phyloP scores from a whole-genome alignment of 1,284 basidiomycete species.

The Peniophora sp. region DNA sequence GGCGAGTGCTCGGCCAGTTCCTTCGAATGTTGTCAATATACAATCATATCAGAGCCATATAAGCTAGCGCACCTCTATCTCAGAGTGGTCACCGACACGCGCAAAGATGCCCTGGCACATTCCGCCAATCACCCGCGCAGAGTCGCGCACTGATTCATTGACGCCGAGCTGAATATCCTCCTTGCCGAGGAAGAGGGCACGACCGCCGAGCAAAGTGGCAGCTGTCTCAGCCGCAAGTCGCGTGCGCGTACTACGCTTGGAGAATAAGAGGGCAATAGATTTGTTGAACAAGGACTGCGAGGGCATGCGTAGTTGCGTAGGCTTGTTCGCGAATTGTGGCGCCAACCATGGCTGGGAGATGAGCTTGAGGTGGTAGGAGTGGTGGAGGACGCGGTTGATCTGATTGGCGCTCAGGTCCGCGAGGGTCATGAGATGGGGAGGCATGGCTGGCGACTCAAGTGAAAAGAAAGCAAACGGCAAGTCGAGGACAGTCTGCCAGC shows the following conservation, averaged over 20 bases:
- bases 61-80: constrained; percentile 70
- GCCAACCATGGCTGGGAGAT: constrained; percentile 49
- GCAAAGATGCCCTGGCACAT: constrained; percentile 99
- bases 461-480: neutral
- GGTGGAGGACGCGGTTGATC: constrained; percentile 54
- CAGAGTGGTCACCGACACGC: constrained; percentile 85
- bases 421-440: constrained; percentile 76
- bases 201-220: constrained; percentile 71
- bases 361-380: constrained; percentile 60
- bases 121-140: constrained; percentile 81
- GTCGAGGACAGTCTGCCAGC: neutral
- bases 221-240: constrained; percentile 86
- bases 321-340: constrained; percentile 31
- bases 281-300: constrained; percentile 71
- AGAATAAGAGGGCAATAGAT: constrained; percentile 85
- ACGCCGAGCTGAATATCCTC: constrained; percentile 96
- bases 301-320: constrained; percentile 42
- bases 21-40: constrained; percentile 30
- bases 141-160: constrained; percentile 85
- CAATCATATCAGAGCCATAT: neutral
- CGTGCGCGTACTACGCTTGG: constrained; percentile 90
- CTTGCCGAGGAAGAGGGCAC: constrained; percentile 86
- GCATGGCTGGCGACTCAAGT: constrained; percentile 12
- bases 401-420: constrained; percentile 74
- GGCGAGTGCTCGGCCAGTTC: constrained; percentile 83